Percentiles rank a stretch among this genome's conserved stretches.
Evolutionary conservation across 306 rosid species (phyloP).

Genomic region (Cucumis hystrix): DNA sequence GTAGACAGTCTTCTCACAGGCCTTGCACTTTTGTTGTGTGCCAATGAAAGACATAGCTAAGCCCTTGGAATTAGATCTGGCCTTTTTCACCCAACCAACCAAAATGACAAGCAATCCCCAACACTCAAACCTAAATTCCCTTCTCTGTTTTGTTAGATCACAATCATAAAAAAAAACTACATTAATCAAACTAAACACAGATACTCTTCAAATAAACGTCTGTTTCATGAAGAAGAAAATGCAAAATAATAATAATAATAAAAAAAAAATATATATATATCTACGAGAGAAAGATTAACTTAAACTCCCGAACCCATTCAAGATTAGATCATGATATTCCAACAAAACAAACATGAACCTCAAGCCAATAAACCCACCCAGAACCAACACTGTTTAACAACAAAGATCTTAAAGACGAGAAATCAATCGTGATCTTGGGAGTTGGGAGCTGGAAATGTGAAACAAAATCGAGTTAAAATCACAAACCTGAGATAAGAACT

Average conservation of each 20-base stretch:
- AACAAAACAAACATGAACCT: not conserved
- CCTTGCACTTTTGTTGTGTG: conserved; percentile 89
- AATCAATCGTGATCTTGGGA: not conserved
- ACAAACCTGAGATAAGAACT: not conserved
- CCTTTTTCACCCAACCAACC: conserved; percentile 1
- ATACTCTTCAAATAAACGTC: not conserved
- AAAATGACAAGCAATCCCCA: not conserved
- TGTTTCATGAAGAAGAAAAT: not conserved
- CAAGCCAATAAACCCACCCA: not conserved
- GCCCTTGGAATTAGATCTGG: conserved; percentile 43
- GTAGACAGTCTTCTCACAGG: conserved; percentile 85
- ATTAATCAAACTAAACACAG: not conserved
- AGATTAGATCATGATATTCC: not conserved
- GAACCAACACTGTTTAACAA: not conserved
- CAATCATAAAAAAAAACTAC: not conserved
- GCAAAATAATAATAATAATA: not conserved
- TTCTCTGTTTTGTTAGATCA: not conserved
- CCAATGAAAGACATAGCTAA: conserved; percentile 69
- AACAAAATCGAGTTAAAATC: not conserved
- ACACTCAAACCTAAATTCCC: not conserved
- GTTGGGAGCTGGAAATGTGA: not conserved
- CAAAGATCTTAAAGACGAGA: not conserved
- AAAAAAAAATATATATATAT: too few species aligned
- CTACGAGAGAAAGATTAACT: not conserved
- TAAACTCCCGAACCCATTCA: not conserved